Conservation (phyloP, 345 rosid genomes). For the Aquilaria yunnanensis region DNA sequence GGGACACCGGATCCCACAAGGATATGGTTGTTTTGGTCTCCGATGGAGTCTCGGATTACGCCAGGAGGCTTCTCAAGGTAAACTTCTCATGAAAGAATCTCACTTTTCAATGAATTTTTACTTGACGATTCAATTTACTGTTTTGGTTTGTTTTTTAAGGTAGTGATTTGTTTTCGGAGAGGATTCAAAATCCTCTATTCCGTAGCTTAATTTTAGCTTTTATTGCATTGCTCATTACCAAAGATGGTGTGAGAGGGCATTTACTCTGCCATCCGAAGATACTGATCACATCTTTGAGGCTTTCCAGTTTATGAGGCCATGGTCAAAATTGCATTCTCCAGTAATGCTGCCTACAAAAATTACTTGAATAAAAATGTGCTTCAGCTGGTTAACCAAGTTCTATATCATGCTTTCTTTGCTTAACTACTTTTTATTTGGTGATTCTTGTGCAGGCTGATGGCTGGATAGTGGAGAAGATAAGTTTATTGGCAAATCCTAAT, state of each 20-base stretch:
- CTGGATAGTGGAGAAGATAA: constrained; percentile 89
- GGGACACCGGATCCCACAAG: constrained; percentile 69
- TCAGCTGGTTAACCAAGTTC: too few relatives aligned
- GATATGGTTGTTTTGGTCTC: constrained; percentile 92
- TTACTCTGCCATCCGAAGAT: too few relatives aligned
- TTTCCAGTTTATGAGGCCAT: too few relatives aligned
- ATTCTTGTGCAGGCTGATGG: constrained; percentile 73
- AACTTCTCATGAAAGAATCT: background rate
- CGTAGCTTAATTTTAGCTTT: too few relatives aligned
- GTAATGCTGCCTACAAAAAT: too few relatives aligned
- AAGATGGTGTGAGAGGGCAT: too few relatives aligned
- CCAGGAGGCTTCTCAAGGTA: constrained; percentile 59
- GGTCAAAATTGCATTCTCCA: too few relatives aligned
- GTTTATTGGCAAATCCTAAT: constrained; percentile 79
- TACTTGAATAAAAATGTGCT: too few relatives aligned
- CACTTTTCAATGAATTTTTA: background rate
- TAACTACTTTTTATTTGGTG: background rate
- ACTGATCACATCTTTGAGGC: too few relatives aligned
- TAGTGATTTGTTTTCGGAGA: too few relatives aligned
- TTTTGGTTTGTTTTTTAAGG: background rate
- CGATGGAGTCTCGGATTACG: constrained; percentile 80
- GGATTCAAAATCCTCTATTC: too few relatives aligned
- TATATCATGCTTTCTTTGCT: background rate
- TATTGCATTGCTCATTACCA: too few relatives aligned
- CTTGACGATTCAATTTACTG: background rate